phyloP scores from a whole-genome alignment of 306 rosid genomes.

The Herpetospermum pedunculosum region DNA sequence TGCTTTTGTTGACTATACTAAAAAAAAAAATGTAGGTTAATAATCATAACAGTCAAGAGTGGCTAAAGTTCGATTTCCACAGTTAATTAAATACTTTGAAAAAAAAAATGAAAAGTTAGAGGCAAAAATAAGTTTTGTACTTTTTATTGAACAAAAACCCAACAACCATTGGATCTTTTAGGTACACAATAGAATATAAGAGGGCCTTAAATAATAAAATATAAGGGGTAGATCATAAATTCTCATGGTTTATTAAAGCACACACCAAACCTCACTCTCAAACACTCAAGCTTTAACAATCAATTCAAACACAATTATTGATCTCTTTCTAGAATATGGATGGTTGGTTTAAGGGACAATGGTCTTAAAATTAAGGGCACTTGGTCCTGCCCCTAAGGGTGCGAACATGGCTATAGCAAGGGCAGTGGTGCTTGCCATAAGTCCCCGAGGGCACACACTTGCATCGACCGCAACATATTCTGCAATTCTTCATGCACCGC shows the following conservation, averaged over 20 bases:
- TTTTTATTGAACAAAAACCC: neutral
- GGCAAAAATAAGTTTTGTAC: neutral
- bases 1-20: no score
- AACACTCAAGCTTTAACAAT: neutral
- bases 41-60: no score
- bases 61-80: no score
- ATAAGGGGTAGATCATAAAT: neutral
- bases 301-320: neutral
- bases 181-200: neutral
- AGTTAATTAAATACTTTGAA: no score
- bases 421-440: neutral
- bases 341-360: neutral
- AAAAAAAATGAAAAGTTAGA: no score
- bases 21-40: no score
- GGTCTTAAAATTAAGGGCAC: conserved; percentile 1
- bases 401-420: conserved; percentile 1
- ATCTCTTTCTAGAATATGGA: neutral
- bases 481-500: conserved; percentile 60
- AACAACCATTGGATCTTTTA: neutral
- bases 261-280: neutral
- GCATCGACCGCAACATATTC: conserved; percentile 53
- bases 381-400: neutral
- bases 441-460: conserved; percentile 45
- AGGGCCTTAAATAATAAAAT: neutral
- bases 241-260: neutral